Base-by-base conservation (phyloP, 495 filamentous ascomycete species). In the Neurospora sp. region DNA sequence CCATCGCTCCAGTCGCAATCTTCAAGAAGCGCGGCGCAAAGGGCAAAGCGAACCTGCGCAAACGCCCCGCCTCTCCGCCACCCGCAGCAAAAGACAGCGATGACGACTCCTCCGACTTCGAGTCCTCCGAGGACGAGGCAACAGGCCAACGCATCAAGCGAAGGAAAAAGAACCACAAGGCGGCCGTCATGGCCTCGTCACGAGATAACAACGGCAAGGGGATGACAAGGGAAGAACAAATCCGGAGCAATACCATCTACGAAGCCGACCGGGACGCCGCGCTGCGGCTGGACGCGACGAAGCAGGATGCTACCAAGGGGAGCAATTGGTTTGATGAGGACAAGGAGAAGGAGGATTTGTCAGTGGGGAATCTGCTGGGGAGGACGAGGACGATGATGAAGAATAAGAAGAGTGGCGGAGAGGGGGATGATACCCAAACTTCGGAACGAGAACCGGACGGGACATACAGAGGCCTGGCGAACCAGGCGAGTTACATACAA, bases 21-120 rank as follows among this genome's bases (percentile, higher is more conserved):
- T 99, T 99, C 88, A 97, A 97, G 78, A 97, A 96, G 82, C 92
- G 95, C 76, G 84, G 88, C 71, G 85, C 86, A 68, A 96, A 93
- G 78, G 84, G 85, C 70, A 96, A 94, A 79, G 88, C 89, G 71
- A 94, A 88, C 76, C 83, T 94, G 69, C 90, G 94, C 77, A 98
- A 97, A 85, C 91, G 93, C 69, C 87, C 91, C 69, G 90, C 91
- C 40, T 92, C 94, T 38, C 93, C 94, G 38, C 93, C 92, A 4
- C 91, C 91, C 14, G 87, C 86, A 39, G 86, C 87, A 40, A 85
- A 82, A 71, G 89, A 87, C 76, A 82, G 78, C 77, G 82, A 84
- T 53, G 79, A 84, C 68, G 79, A 81, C 76, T 84, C 86, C 70
- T 84, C 86, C 70, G 89, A 87, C 77, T 93, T 90, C 81, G 89